These are phyloP conservation scores for Naegleria lovaniensis DNA, from an alignment of 208 protist species.

Conservation along the genomic window DNA sequence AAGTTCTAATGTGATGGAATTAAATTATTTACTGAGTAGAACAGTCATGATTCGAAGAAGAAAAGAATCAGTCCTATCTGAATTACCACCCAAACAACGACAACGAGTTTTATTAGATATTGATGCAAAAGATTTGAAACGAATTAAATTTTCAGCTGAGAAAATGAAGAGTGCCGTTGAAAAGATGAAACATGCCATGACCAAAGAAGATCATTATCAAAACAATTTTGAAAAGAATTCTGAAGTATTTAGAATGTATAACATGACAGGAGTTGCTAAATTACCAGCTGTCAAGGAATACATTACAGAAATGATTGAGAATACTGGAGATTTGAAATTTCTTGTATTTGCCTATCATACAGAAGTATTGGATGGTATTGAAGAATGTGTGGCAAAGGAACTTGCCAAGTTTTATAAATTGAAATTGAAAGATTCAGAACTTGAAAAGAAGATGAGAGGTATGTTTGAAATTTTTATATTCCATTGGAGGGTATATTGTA, in stretches of 20 bases:
- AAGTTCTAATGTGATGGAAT: conserved; percentile 64
- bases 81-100: conserved; percentile 3
- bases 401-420: neutral
- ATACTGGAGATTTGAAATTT: neutral
- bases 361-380: neutral
- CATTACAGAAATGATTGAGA: neutral
- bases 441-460: neutral
- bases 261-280: neutral
- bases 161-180: neutral
- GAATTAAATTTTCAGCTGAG: neutral
- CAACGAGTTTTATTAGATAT: neutral
- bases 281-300: neutral
- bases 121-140: neutral
- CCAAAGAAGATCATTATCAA: neutral
- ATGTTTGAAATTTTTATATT: neutral
- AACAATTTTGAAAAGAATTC: neutral
- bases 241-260: neutral
- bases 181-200: neutral
- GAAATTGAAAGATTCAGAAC: neutral
- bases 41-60: conserved; percentile 84
- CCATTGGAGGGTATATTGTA: no score
- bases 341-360: conserved; percentile 11
- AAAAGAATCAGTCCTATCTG: conserved; percentile 58
- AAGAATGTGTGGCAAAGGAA: neutral
- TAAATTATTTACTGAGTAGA: conserved; percentile 70